Base-by-base conservation (phyloP, 768 basidiomycete genomes). In the Tylopilus felleus region DNA sequence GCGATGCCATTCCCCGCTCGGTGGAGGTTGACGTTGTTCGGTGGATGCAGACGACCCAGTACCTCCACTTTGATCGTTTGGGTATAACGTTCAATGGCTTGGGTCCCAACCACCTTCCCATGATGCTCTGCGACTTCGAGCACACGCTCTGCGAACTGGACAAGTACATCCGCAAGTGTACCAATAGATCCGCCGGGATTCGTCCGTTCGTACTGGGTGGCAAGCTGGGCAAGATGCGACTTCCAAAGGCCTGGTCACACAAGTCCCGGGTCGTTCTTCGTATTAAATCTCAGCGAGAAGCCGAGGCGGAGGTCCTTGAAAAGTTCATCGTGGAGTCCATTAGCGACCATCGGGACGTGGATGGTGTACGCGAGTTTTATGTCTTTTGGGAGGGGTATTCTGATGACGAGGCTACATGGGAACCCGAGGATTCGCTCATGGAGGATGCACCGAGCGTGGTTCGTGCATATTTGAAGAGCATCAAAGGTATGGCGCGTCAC, bases 71-170 rank as follows among this genome's bases (percentile, higher is more conserved):
- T 62, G 63, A 75, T 42, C 80, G 85, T 16, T 72, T 87, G 31
- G 80, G 81, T 4, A 62, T 86, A 39, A 52, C 71, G 0, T 82
- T 85, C 57, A 71, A 75, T 0, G 79, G 78, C 17, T 70, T 86
- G 12, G 81, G 84, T 17, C 74, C 77, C 0, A 55, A 75, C 4
- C 60, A 64, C 16, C 72, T 80, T 13, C 79, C 80, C 8, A 81
- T 86, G 75, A 76, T 78, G 59, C 71, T 89, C 46, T 80, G 83
- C 35, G 90, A 92, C 65, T 73, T 91, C 49, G 90, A 92, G 71
- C 90, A 92, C 65, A 75, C 83, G 1, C 70, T 91, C 16, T 92
- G 90, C 70, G 90, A 92, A 65, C 75, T 86, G 42, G 86, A 90
- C 71, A 88, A 90, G 64, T 91, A 90, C 62, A 75, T 82, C 39